A percentile compares a stretch with the other conserved stretches of the same genome.
These are phyloP conservation scores for Carpinus viminea DNA, from an alignment of 306 rosid genomes.

Conservation along the genomic window DNA sequence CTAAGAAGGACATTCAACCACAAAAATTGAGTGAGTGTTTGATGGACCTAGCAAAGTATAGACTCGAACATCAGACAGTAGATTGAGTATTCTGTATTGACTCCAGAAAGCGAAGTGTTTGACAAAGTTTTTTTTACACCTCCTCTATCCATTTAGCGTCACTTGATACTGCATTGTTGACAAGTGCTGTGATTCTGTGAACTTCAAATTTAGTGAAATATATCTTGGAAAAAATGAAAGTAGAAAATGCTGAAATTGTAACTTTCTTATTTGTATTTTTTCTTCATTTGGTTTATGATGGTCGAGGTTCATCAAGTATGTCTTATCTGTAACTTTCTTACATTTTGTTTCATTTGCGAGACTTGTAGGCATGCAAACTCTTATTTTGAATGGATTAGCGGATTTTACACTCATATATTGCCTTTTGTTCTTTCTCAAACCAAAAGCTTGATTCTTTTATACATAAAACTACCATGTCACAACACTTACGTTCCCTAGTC, in stretches of 20 bases:
- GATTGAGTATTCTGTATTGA: background rate
- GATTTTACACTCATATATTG: background rate
- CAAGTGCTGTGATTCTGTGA: background rate
- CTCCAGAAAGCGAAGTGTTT: background rate
- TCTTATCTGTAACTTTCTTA: background rate
- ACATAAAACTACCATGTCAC: background rate
- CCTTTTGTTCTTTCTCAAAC: background rate
- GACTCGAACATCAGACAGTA: background rate
- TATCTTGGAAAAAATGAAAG: background rate
- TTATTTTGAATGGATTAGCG: background rate
- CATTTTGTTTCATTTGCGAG: background rate
- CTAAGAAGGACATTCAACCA: conserved; percentile 48
- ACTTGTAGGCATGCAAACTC: background rate
- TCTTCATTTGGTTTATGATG: background rate
- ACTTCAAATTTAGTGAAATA: background rate
- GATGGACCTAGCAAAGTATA: conserved; percentile 32
- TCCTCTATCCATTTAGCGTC: background rate
- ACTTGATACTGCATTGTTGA: background rate
- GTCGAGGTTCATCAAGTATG: background rate
- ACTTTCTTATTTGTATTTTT: background rate
- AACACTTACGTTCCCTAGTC: background rate
- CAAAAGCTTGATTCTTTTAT: background rate
- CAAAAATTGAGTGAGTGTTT: conserved; percentile 46
- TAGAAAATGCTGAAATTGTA: background rate
- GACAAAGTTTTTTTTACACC: background rate